Evolutionary conservation across 176 grass and related monocot genomes (phyloP), one percentile per base, ranked within the genome.

Genomic region (Rhynchospora pubera): DNA sequence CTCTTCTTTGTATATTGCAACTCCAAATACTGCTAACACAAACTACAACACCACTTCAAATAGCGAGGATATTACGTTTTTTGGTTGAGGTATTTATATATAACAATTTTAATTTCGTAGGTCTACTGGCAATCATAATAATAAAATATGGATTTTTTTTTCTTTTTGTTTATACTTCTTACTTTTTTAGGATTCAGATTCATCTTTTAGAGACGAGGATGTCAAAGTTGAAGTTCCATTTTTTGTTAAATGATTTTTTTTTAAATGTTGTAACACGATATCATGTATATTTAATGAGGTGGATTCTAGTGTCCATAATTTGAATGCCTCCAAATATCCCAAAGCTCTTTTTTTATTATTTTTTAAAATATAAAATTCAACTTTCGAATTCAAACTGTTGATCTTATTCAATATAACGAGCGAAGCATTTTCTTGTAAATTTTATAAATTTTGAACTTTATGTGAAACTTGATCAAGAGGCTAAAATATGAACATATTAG

Each of bases 61-160:
- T 76, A 91, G 86, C 84, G 87, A 93, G 81, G 87, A 98, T 88
- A 76, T 53, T 88, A 44, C 88, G 88, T 94, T 89, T 79, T 98
- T 93, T 88, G 90, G 87, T 82, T 90, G 81, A 97, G 73, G 68
- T 42, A 24, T 26, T 87, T 88, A 34, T 39, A 39, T 39, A 80
- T 57, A 71, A 75, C 48, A 84, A 22, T 65, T 93, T 82, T 84
- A 65, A 82, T 90, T 84, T 71, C 21, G 19, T 82, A 60, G 55
- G 62, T 62, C 14, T 30, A 80, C 22, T 47, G 57, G 4, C 42
- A 62, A 23, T 46, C 46, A 63, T 28, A 57, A 53, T 70, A 52
- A 34, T 80, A 55, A 9, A 57, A 42, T 55, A 85, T 7, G 2
- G 7, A 8, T 65, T 50, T 30, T 13, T 30, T 63, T 4, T n/a